phyloP scores from a whole-genome alignment of 768 basidiomycete species.

The Hemileccinum rubropunctum region DNA sequence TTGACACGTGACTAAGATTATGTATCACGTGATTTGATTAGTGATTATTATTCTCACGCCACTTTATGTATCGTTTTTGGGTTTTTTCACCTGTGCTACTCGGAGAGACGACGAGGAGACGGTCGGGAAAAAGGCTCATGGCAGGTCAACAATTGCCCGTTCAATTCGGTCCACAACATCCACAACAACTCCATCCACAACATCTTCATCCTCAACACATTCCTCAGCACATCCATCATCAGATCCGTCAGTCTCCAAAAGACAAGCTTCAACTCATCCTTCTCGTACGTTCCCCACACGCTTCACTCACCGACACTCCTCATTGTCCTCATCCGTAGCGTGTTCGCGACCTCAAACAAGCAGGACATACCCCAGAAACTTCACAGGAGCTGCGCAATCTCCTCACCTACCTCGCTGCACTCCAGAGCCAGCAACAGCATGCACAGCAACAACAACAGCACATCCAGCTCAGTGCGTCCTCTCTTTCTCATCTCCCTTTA shows the following conservation, averaged over 20 bases:
- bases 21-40: constrained; percentile 16
- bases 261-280: constrained; percentile 27
- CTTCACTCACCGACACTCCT: rapidly evolving
- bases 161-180: constrained; percentile 23
- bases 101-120: constrained; percentile 7
- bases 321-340: constrained; percentile 33
- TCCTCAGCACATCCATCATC: constrained; percentile 4
- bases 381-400: constrained; percentile 43
- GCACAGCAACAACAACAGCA: constrained; percentile 30
- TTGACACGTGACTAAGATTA: constrained; percentile 2
- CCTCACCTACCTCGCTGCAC: constrained; percentile 34
- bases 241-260: constrained; percentile 17
- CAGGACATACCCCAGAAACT: constrained; percentile 45
- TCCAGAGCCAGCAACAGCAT: constrained; percentile 26
- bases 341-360: constrained; percentile 39
- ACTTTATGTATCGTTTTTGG: constrained; percentile 8
- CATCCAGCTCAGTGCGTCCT: constrained; percentile 32
- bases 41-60: constrained; percentile 18
- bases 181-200: constrained; percentile 11
- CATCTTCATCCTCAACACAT: constrained; percentile 8
- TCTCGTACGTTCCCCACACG: constrained; percentile 5
- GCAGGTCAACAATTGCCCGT: constrained; percentile 26
- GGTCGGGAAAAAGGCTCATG: constrained; percentile 13
- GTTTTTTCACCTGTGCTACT: constrained; percentile 16
- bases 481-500: background rate